A percentile compares a stretch with the other conserved stretches of the same genome.
Evolutionary conservation across 257 asterid species (phyloP).

Genomic region (Pogostemon cablin): DNA sequence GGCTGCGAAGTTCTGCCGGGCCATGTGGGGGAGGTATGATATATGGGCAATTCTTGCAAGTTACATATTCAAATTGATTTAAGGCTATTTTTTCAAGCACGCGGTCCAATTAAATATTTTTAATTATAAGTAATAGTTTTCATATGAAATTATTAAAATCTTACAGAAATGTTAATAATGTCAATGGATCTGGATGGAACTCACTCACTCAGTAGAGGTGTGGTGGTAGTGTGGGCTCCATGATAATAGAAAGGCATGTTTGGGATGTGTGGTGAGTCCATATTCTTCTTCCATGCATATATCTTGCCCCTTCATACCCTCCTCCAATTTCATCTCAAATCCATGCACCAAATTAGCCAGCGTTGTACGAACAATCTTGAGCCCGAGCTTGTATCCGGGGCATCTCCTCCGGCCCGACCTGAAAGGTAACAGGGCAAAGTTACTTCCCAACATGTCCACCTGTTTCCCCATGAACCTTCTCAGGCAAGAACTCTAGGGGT

Average conservation of each 20-base stretch:
- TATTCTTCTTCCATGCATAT: constrained; percentile 1
- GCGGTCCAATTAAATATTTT: too few species aligned
- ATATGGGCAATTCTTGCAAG: too few species aligned
- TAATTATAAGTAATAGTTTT: too few species aligned
- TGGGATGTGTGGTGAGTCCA: not conserved
- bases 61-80: too few species aligned
- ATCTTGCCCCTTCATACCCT: constrained; percentile 34
- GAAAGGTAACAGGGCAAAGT: constrained; percentile 32
- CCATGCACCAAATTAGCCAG: constrained; percentile 44
- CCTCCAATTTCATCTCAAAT: constrained; percentile 35
- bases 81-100: too few species aligned
- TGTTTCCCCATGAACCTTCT: constrained; percentile 33
- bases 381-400: constrained; percentile 32
- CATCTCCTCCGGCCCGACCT: constrained; percentile 36
- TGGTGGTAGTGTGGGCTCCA: constrained; percentile 15
- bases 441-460: constrained; percentile 29
- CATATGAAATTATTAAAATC: too few species aligned
- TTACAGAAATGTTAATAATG: too few species aligned
- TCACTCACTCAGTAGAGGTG: not conserved
- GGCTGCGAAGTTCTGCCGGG: too few species aligned
- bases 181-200: too few species aligned
- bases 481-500: constrained; percentile 33
- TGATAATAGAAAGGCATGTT: not conserved
- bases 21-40: too few species aligned
- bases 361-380: constrained; percentile 34